phyloP scores from a whole-genome alignment of 495 filamentous ascomycete species.

The Monascus purpureus region DNA sequence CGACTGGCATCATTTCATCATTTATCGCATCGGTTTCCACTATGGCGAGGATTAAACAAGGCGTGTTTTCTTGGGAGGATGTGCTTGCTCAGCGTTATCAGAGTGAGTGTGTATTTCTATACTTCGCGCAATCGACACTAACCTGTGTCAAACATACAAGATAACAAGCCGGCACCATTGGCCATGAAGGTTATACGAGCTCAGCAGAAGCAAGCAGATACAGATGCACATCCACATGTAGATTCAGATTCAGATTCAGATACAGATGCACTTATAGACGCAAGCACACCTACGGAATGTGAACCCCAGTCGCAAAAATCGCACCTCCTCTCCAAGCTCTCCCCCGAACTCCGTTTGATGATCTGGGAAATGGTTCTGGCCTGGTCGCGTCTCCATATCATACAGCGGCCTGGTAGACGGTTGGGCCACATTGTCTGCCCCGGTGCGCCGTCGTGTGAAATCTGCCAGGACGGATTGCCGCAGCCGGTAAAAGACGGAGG shows the following conservation, averaged over 20 bases:
- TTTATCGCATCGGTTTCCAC: slow-evolving; percentile 1
- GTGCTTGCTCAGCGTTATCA: slow-evolving; percentile 32
- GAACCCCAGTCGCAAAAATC: slow-evolving; percentile 17
- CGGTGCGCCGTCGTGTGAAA: slow-evolving; percentile 15
- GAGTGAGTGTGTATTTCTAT: slow-evolving; percentile 25
- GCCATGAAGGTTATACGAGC: not conserved
- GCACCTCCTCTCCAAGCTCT: slow-evolving; percentile 23
- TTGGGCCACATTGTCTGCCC: slow-evolving; percentile 28
- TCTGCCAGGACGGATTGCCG: slow-evolving; percentile 21
- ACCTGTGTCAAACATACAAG: no score
- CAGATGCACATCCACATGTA: slow-evolving; percentile 1
- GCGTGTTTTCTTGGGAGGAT: slow-evolving; percentile 35
- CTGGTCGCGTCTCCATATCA: slow-evolving; percentile 23
- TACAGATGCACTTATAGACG: not conserved
- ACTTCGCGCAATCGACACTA: no score
- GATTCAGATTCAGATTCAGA: not conserved
- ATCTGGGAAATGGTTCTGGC: slow-evolving; percentile 32
- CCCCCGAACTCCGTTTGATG: slow-evolving; percentile 28
- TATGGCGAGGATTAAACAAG: slow-evolving; percentile 29
- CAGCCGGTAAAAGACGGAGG: slow-evolving; percentile 7
- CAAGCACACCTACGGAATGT: not conserved
- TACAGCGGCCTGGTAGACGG: slow-evolving; percentile 20
- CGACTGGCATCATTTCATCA: not conserved
- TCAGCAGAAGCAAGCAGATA: not conserved
- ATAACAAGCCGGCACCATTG: slow-evolving; percentile 24